phyloP scores from a whole-genome alignment of 257 asterid species.

The Gentiana macrophylla region DNA sequence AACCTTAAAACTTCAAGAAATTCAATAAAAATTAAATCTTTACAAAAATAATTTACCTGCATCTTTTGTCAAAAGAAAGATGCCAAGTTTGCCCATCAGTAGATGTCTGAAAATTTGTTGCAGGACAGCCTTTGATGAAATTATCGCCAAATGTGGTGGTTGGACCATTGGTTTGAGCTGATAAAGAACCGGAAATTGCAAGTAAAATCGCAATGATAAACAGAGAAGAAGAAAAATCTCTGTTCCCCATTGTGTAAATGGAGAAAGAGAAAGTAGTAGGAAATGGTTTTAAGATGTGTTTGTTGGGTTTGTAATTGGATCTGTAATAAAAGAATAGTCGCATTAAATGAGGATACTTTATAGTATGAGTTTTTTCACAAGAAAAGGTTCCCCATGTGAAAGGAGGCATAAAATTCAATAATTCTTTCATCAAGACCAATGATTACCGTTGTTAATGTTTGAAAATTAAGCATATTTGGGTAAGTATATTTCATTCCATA shows the following conservation, averaged over 20 bases:
- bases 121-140: constrained; percentile 79
- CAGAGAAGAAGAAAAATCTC: constrained; percentile 19
- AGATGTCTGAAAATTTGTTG: constrained; percentile 67
- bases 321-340: constrained; percentile 7
- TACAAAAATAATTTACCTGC: constrained; percentile 34
- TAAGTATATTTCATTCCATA: too few relatives aligned
- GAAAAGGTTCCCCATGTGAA: constrained; percentile 8
- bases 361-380: constrained; percentile 4
- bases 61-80: constrained; percentile 55
- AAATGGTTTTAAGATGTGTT: not conserved
- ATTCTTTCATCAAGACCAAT: too few relatives aligned
- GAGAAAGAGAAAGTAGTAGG: not conserved
- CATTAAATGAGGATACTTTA: constrained; percentile 5
- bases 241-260: constrained; percentile 28
- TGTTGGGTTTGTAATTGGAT: constrained; percentile 12
- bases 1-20: not conserved
- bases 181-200: constrained; percentile 7
- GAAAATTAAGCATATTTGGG: too few relatives aligned
- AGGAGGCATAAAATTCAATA: constrained; percentile 6
- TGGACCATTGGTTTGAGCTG: constrained; percentile 25
- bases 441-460: too few relatives aligned
- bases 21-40: not conserved
- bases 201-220: constrained; percentile 20
- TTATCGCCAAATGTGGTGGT: constrained; percentile 40
- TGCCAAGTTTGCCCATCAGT: constrained; percentile 88